Evolutionary conservation across 257 asterid species (phyloP).

Genomic region (Plantago elongata): DNA sequence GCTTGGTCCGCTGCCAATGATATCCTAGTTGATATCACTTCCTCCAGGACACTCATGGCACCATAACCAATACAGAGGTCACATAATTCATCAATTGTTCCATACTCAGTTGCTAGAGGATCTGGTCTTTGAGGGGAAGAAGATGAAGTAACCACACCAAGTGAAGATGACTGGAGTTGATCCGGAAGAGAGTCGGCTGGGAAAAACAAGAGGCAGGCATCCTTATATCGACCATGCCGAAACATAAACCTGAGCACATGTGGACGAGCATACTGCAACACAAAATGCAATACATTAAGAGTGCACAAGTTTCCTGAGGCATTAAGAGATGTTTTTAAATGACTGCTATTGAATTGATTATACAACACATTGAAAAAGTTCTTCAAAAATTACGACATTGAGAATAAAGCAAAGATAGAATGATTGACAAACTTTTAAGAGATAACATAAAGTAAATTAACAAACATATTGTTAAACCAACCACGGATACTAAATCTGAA

Average conservation of each 20-base stretch:
- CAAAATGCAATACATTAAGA: conserved; percentile 11
- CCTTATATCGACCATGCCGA: conserved; percentile 83
- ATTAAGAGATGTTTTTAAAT: background rate
- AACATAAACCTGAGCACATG: conserved; percentile 88
- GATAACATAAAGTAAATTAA: background rate
- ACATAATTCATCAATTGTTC: conserved; percentile 85
- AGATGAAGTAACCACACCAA: conserved; percentile 58
- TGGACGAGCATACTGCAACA: conserved; percentile 86
- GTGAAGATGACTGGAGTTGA: conserved; percentile 57
- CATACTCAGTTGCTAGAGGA: conserved; percentile 81
- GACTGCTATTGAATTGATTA: background rate
- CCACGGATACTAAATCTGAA: conserved; percentile 13
- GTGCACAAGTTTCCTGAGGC: background rate
- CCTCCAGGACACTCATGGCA: conserved; percentile 83
- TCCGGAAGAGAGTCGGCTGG: conserved; percentile 72
- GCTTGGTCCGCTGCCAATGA: conserved; percentile 46
- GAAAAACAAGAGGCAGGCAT: conserved; percentile 81
- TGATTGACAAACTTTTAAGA: too few relatives aligned
- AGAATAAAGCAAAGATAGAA: too few relatives aligned
- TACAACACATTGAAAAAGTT: too few relatives aligned
- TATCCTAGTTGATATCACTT: conserved; percentile 63
- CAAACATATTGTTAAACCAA: conserved; percentile 1
- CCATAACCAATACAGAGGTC: conserved; percentile 83
- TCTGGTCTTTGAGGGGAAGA: conserved; percentile 92
- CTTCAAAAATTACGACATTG: too few relatives aligned